Base-by-base conservation (phyloP, 2,329 filamentous ascomycete species). In the Ramularia collo-cygni region DNA sequence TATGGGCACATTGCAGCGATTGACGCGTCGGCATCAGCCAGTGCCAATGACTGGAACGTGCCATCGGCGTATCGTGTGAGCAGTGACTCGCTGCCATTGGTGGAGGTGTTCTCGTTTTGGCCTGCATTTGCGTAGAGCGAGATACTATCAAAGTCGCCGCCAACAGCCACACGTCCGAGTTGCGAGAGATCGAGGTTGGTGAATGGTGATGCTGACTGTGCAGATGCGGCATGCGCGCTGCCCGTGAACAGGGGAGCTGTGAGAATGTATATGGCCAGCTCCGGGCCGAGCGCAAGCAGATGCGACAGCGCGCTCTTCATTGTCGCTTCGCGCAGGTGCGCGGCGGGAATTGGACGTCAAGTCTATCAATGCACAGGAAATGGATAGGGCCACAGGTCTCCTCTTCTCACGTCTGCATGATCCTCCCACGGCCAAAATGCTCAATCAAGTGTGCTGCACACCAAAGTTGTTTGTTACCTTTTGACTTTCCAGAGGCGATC, bases 1-100 rank as follows among this genome's bases (percentile, higher is more conserved):
- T 90, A 85, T 14, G 82, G 69, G 67, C 92, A 98, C 84, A 98
- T 92, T 49, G 86, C 75, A 57, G 81, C 76, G 57, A 98, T 95
- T 35, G 83, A 79, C 42, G 83, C 89, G 64, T 96, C 87, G 31
- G 88, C 82, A 28, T 78, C 74, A 39, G 83, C 76, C 37, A 95
- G 67, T 38, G 82, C 77, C 35, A 95, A 68, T 13, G 79, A 77
- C 14, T 81, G 74, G 51, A 95, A 86, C 18, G 80, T 78, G 53
- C 89, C 88, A 65, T 95, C 92, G 3, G 92, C 90, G 50, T 94
- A 77, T 37, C 81, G 79, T 14, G 83, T 78, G 39, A 95, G 75
- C 28, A 98, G 75, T 13, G 85, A 83, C 57, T 89, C 79, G 55
- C 81, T 86, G 59, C 85, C 86, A 70, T 94, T 88, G 55, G 68